Evolutionary conservation across 2,329 filamentous ascomycete species (phyloP).

Genomic region (Curvularia sp.): DNA sequence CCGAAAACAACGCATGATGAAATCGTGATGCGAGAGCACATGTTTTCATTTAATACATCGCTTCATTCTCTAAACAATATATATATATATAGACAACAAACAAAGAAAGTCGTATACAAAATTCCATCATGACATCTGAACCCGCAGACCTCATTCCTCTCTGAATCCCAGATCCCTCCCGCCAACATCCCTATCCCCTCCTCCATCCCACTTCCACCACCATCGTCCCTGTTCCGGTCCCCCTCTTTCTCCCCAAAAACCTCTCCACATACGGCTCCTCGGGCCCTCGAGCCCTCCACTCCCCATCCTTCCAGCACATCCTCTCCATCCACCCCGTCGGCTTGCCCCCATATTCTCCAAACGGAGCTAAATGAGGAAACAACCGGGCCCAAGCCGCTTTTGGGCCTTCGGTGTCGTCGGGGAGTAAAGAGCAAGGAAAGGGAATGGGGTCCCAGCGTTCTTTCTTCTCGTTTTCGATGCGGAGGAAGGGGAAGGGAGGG

Average conservation of each 20-base stretch:
- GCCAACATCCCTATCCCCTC: not conserved
- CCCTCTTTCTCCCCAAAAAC: not conserved
- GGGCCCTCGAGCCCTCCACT: not conserved
- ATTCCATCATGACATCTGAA: not conserved
- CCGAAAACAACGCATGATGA: not conserved
- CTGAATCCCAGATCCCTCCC: not conserved
- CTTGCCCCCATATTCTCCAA: not conserved
- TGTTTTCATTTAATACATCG: not conserved
- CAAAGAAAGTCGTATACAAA: not conserved
- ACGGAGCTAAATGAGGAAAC: not conserved
- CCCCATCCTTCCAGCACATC: conserved; percentile 1
- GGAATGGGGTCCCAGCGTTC: not conserved
- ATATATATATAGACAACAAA: not conserved
- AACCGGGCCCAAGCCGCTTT: not conserved
- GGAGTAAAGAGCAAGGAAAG: not conserved
- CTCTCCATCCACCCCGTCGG: conserved; percentile 4
- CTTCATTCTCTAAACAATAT: not conserved
- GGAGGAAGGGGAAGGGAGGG: not conserved
- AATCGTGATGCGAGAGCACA: not conserved
- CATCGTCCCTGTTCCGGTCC: too few species aligned
- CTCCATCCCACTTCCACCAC: too few species aligned
- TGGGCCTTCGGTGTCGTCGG: not conserved
- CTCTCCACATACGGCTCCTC: not conserved
- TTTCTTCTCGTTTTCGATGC: not conserved
- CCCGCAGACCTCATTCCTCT: not conserved